Conservation (phyloP, 2,329 filamentous ascomycete species). For the Scopulariopsis brevicaulis region DNA sequence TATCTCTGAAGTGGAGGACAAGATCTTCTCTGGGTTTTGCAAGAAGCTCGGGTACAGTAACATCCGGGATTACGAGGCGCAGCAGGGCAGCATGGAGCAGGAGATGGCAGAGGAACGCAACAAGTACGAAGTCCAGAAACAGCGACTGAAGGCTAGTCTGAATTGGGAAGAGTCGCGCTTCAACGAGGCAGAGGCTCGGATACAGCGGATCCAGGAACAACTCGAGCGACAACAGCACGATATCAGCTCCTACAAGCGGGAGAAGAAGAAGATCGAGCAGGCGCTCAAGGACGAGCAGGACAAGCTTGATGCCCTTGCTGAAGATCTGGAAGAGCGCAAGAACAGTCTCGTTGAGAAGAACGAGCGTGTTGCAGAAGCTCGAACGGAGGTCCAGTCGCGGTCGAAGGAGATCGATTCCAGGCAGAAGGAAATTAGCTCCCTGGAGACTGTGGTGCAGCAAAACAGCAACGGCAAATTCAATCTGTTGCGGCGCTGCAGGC, state of each 20-base stretch:
- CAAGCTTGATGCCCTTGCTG: conserved; percentile 65
- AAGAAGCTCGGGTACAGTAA: conserved; percentile 74
- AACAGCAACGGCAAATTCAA: conserved; percentile 77
- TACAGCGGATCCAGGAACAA: conserved; percentile 56
- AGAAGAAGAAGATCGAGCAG: conserved; percentile 66
- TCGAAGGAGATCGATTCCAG: conserved; percentile 69
- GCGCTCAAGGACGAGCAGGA: conserved; percentile 62
- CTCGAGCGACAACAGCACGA: conserved; percentile 56
- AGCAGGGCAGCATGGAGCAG: conserved; percentile 85
- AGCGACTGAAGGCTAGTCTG: conserved; percentile 53
- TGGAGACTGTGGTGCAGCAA: conserved; percentile 81
- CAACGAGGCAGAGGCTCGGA: conserved; percentile 51
- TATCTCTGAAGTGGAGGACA: conserved; percentile 75
- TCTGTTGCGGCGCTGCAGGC: conserved; percentile 76
- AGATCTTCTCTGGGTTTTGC: conserved; percentile 80
- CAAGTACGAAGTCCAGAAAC: conserved; percentile 76
- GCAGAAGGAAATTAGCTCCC: conserved; percentile 60
- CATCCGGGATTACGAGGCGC: conserved; percentile 86
- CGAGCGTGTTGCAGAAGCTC: conserved; percentile 67
- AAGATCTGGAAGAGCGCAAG: conserved; percentile 59
- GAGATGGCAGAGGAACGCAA: conserved; percentile 79
- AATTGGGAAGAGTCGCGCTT: conserved; percentile 43
- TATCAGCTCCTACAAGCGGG: conserved; percentile 56
- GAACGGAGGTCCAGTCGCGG: conserved; percentile 70
- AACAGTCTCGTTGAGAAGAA: conserved; percentile 56